phyloP scores from a whole-genome alignment of 305 asterid species.

The Solanum chacoense region DNA sequence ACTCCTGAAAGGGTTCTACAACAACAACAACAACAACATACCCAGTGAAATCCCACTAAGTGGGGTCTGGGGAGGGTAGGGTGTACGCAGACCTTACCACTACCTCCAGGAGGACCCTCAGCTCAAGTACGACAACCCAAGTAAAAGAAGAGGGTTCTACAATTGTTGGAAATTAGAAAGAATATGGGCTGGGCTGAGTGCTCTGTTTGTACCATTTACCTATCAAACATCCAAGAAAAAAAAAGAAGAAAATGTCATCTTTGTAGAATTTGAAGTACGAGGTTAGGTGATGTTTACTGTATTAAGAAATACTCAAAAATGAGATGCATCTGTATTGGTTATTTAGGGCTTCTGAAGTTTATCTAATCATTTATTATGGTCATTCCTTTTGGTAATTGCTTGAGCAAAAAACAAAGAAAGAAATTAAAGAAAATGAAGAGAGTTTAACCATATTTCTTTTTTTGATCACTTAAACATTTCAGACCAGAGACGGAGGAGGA shows the following conservation, averaged over 20 bases:
- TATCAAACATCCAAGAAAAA: background rate
- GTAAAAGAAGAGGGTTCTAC: background rate
- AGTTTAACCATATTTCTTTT: background rate
- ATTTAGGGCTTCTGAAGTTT: background rate
- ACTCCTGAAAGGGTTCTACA: background rate
- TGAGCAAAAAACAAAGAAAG: background rate
- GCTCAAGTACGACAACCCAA: too few relatives aligned
- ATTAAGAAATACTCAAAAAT: background rate
- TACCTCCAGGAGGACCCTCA: too few relatives aligned
- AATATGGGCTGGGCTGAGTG: background rate
- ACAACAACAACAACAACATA: too few relatives aligned
- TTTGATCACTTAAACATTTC: conserved; percentile 23
- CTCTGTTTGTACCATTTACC: background rate
- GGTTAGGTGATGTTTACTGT: background rate
- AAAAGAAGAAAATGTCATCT: background rate
- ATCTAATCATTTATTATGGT: background rate
- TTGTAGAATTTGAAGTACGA: background rate
- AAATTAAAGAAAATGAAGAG: background rate
- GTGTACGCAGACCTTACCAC: too few relatives aligned
- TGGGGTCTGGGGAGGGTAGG: too few relatives aligned
- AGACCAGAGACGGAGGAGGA: conserved; percentile 88
- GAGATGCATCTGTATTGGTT: background rate
- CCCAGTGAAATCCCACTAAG: too few relatives aligned
- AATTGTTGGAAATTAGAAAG: background rate
- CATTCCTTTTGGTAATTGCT: background rate